A percentile compares a stretch with the other conserved stretches of the same genome.
These are phyloP conservation scores for Ogataea salicorniae DNA, from an alignment of 805 yeast genomes.

Conservation along the genomic window DNA sequence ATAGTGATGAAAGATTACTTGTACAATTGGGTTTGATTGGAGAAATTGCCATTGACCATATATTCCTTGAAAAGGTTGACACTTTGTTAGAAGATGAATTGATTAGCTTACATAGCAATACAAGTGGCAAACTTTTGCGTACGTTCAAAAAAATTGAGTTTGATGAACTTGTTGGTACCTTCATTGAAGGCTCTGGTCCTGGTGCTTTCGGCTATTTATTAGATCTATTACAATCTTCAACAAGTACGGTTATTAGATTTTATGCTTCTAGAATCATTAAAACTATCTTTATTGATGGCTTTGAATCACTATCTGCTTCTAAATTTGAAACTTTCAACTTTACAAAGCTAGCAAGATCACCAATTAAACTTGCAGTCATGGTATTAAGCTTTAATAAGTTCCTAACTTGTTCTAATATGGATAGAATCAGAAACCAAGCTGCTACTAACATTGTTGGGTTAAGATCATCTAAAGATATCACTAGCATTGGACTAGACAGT, in stretches of 20 bases:
- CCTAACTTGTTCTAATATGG: constrained; percentile 34
- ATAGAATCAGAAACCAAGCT: constrained; percentile 51
- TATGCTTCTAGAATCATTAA: constrained; percentile 35
- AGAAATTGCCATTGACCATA: constrained; percentile 36
- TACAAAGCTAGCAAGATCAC: constrained; percentile 29
- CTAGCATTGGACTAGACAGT: constrained; percentile 39
- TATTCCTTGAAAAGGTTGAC: constrained; percentile 22
- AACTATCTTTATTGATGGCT: constrained; percentile 24
- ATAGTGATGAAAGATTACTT: constrained; percentile 1
- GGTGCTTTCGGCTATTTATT: constrained; percentile 2
- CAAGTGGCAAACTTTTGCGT: background rate
- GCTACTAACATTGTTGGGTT: constrained; percentile 63
- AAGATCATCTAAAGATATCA: constrained; percentile 34
- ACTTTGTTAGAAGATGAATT: constrained; percentile 6
- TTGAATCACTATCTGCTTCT: constrained; percentile 22
- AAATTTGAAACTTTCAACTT: constrained; percentile 25
- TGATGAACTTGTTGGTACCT: background rate
- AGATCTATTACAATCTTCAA: background rate
- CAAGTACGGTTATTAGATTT: constrained; percentile 10
- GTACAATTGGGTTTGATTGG: constrained; percentile 28
- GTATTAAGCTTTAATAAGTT: constrained; percentile 33
- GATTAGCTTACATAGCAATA: constrained; percentile 7
- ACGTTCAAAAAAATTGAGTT: background rate
- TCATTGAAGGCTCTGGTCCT: background rate
- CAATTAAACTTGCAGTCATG: constrained; percentile 33